Evolutionary conservation across 2,329 filamentous ascomycete species (phyloP), one percentile per base, ranked within the genome.

Genomic region (Paracorniculantispora psalliotae): DNA sequence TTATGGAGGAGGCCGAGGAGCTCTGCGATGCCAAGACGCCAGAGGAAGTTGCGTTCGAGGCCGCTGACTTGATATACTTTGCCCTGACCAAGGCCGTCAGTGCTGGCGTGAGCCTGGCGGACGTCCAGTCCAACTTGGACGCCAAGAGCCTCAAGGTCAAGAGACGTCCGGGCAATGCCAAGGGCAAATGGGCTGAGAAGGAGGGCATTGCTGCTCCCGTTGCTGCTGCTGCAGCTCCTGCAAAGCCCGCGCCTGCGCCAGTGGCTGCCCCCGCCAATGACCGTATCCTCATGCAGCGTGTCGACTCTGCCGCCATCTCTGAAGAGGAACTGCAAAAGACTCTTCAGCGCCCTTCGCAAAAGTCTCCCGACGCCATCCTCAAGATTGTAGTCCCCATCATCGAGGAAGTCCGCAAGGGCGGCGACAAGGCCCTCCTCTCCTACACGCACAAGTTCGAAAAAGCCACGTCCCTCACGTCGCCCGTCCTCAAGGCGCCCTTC

Each of bases 391-490:
- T 84, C 37, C 94, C 94, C 1, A 99, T 99, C 67, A 91, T 99
- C 68, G 86, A 93, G 60, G 90, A 92, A 50, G 89, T 99, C 58
- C 89, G 87, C 59, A 81, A 84, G 46, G 85, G 90, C 35, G 94
- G 94, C 56, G 94, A 99, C 74, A 88, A 88, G 67, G 92, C 91
- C 3, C 81, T 99, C 25, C 82, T 99, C 47, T 88, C 90, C 53
- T 97, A 96, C 74, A 97, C 94, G 1, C 92, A 97, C 82, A 96
- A 96, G 73, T 99, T 99, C 66, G 94, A 99, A 71, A 96, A 93
- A 77, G 94, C 93, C 1, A 96, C 91, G 0, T 93, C 90, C 2
- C 79, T 99, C 61, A 94, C 85, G 15, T 93, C 92, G 1, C 91
- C 93, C 0, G 92, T 99, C 15, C 80, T 99, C 63, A 89, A 86